phyloP scores from a whole-genome alignment of 371 early-diverging fungal genomes.

The Cokeromyces recurvatus region DNA sequence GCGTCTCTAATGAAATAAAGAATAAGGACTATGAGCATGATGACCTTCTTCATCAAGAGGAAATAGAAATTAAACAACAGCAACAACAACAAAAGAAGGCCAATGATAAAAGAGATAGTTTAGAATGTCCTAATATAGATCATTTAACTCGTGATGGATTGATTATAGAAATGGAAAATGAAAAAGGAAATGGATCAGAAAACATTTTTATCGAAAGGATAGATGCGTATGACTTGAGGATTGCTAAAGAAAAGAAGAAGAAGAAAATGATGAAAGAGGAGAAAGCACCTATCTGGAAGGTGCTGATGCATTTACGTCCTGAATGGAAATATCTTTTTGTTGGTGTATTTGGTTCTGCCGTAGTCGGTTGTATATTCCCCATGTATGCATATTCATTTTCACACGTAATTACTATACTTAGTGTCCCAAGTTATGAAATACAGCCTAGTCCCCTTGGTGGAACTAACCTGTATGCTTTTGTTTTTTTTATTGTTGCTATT shows the following conservation, averaged over 20 bases:
- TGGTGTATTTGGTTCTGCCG: conserved; percentile 32
- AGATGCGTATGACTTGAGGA: conserved; percentile 33
- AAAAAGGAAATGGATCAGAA: conserved; percentile 18
- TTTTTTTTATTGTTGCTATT: conserved; percentile 62
- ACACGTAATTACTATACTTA: conserved; percentile 15
- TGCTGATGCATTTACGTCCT: conserved; percentile 23
- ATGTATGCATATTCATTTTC: conserved; percentile 36
- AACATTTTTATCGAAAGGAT: conserved; percentile 17
- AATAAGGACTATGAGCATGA: no score
- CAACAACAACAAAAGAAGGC: not conserved
- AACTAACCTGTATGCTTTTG: conserved; percentile 65
- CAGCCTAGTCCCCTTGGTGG: conserved; percentile 30
- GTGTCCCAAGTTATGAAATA: conserved; percentile 11
- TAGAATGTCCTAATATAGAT: no score
- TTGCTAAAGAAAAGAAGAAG: conserved; percentile 30
- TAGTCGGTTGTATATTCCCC: conserved; percentile 50
- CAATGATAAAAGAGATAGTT: no score
- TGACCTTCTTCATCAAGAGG: no score
- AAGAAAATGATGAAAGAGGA: conserved; percentile 9
- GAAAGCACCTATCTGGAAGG: conserved; percentile 30
- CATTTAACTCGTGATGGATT: no score
- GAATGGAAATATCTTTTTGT: conserved; percentile 28
- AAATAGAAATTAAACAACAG: no score
- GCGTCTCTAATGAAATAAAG: no score
- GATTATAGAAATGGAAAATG: no score